A percentile compares a stretch with the other conserved stretches of the same genome.
Evolutionary conservation across 176 grass and related monocot species (phyloP).

Genomic region (Aegilops sharonensis): DNA sequence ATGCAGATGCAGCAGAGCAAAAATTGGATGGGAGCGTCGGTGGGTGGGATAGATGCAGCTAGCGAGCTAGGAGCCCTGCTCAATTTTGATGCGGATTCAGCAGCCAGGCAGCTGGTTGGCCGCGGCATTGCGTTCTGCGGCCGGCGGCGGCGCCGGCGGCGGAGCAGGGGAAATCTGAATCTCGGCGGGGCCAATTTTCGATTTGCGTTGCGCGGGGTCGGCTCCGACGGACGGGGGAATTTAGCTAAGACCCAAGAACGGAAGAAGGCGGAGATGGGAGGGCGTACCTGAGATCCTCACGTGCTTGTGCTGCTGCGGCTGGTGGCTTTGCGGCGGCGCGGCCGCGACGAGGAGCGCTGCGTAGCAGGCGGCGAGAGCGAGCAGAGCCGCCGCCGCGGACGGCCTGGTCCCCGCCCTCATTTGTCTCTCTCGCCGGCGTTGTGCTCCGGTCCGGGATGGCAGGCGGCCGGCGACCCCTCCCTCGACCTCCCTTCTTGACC

Average conservation of each 20-base stretch:
- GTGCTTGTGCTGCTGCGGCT: neutral
- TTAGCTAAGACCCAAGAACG: neutral
- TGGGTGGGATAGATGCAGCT: neutral
- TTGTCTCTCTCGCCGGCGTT: neutral
- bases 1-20: neutral
- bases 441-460: neutral
- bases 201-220: neutral
- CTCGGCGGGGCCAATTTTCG: neutral
- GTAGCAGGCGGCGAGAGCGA: slow-evolving; percentile 8
- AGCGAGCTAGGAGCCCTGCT: neutral
- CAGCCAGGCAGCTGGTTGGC: neutral
- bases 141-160: neutral
- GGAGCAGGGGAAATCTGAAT: slow-evolving; percentile 33
- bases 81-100: neutral
- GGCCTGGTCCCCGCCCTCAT: slow-evolving; percentile 30
- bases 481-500: neutral
- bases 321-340: neutral
- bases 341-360: slow-evolving; percentile 19
- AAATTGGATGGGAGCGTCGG: neutral
- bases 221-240: neutral
- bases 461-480: neutral
- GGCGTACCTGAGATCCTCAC: slow-evolving; percentile 45
- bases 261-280: neutral
- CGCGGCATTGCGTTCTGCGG: neutral
- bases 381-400: slow-evolving; percentile 2